A percentile compares a stretch with the other conserved stretches of the same genome.
phyloP scores from a whole-genome alignment of 495 filamentous ascomycete species.

The Penicillium arizonense region DNA sequence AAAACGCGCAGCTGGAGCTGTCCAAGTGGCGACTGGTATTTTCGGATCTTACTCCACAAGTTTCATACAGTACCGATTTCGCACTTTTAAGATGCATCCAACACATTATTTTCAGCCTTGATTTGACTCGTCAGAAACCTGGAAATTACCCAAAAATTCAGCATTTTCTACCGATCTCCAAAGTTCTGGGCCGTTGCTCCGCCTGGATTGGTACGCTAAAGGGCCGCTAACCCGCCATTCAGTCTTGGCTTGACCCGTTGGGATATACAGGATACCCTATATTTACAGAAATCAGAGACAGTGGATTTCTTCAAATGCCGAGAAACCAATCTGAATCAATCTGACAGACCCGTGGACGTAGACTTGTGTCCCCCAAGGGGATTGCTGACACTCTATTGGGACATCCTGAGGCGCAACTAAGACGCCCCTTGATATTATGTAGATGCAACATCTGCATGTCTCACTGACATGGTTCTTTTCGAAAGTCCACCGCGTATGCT shows the following conservation, averaged over 20 bases:
- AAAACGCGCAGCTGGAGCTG: too few species aligned
- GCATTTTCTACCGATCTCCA: not conserved
- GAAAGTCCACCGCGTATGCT: not conserved
- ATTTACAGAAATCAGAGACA: too few species aligned
- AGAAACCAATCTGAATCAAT: too few species aligned
- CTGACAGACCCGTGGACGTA: too few species aligned
- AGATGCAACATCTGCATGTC: conserved; percentile 1
- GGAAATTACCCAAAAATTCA: not conserved
- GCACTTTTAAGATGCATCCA: too few species aligned
- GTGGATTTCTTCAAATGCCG: too few species aligned
- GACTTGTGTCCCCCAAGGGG: too few species aligned
- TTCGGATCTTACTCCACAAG: too few species aligned
- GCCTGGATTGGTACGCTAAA: conserved; percentile 2
- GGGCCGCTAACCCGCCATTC: not conserved
- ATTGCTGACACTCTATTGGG: conserved; percentile 2
- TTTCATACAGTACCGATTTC: too few species aligned
- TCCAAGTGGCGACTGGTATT: too few species aligned
- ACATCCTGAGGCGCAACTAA: not conserved
- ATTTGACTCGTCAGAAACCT: conserved; percentile 4
- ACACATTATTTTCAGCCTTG: not conserved
- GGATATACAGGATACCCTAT: too few species aligned
- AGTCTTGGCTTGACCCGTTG: not conserved
- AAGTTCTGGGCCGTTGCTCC: conserved; percentile 8
- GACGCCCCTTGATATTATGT: not conserved
- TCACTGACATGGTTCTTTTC: not conserved